Percentiles rank a stretch among this genome's conserved stretches.
phyloP scores from a whole-genome alignment of 2,329 filamentous ascomycete genomes.

The Hypoxylon sp. region DNA sequence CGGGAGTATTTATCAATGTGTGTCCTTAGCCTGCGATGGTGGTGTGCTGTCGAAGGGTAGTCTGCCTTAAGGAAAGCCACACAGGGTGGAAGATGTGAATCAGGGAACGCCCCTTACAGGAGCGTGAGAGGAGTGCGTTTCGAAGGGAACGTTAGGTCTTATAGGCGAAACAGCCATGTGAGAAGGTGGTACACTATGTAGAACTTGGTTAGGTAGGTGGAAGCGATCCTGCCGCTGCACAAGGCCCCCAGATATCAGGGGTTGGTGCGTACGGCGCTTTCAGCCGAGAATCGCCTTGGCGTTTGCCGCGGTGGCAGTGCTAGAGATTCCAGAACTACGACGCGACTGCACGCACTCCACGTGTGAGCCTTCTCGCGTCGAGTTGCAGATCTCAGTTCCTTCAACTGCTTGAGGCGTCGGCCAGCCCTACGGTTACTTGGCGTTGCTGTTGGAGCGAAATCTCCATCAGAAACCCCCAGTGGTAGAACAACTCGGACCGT shows the following conservation, averaged over 20 bases:
- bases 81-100: conserved; percentile 2
- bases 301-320: no score
- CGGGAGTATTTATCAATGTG: conserved; percentile 8
- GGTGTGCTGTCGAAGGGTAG: not conserved
- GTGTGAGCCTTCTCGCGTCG: no score
- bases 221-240: conserved; percentile 21
- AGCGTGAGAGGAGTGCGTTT: conserved; percentile 2
- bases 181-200: no score
- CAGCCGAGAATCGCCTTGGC: conserved; percentile 20
- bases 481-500: no score
- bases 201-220: no score
- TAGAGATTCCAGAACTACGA: no score
- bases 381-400: no score
- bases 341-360: no score
- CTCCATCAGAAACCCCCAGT: no score
- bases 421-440: no score
- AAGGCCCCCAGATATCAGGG: conserved; percentile 1
- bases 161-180: conserved; percentile 27
- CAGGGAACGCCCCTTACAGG: conserved; percentile 5
- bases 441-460: no score
- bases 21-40: not conserved
- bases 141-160: conserved; percentile 9
- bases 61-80: conserved; percentile 12
- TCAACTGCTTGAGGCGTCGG: no score
- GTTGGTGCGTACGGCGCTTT: not conserved